Percentiles rank a stretch among this genome's conserved stretches.
Evolutionary conservation across 1,139 yeast species (phyloP).

Genomic region (Geotrichum bryndzae): DNA sequence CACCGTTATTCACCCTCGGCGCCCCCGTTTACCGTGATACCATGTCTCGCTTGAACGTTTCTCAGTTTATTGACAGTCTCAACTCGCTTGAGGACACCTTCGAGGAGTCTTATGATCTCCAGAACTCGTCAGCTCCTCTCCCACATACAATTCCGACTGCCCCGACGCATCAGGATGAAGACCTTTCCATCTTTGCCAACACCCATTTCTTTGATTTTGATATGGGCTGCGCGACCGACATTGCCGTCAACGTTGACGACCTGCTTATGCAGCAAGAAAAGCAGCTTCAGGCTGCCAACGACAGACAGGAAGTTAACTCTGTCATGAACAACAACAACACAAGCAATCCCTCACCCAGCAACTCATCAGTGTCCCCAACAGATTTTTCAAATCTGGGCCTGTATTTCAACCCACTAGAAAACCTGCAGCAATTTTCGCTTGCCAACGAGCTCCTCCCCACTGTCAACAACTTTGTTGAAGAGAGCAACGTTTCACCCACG

Average conservation of each 20-base stretch:
- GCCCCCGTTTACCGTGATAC: neutral
- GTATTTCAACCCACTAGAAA: constrained; percentile 5
- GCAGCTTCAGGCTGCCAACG: constrained; percentile 28
- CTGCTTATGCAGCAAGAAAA: constrained; percentile 38
- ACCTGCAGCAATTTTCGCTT: constrained; percentile 15
- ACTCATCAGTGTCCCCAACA: neutral
- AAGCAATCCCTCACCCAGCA: neutral
- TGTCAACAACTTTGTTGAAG: neutral
- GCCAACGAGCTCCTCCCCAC: constrained; percentile 14
- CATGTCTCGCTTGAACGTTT: constrained; percentile 26
- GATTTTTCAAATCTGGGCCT: constrained; percentile 1
- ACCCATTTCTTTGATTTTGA: constrained; percentile 42
- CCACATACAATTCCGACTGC: neutral
- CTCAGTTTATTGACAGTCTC: constrained; percentile 33
- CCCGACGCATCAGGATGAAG: constrained; percentile 29
- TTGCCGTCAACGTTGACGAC: constrained; percentile 38
- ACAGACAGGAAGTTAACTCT: constrained; percentile 2
- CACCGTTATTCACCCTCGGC: neutral
- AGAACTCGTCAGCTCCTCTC: constrained; percentile 2
- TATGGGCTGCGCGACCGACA: constrained; percentile 39
- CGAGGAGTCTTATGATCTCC: constrained; percentile 2
- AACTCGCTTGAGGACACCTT: constrained; percentile 31
- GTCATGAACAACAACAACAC: neutral
- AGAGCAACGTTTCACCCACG: neutral
- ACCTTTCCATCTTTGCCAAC: constrained; percentile 38